phyloP scores from a whole-genome alignment of 2,329 filamentous ascomycete species.

The Drechslerella dactyloides region DNA sequence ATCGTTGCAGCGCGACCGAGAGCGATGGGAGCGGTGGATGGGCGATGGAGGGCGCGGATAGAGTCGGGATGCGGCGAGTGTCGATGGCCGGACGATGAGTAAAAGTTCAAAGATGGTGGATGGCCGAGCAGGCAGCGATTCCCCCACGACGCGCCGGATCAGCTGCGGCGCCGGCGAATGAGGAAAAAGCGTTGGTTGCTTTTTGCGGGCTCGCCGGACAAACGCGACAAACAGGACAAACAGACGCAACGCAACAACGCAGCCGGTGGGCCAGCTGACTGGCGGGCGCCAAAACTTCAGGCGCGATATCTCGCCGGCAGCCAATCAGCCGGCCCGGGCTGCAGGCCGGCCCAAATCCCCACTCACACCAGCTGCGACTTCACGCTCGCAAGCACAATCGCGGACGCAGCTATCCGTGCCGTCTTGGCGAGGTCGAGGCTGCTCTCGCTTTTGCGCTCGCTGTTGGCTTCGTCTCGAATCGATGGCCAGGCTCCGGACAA shows the following conservation, averaged over 20 bases:
- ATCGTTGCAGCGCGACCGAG: constrained; percentile 60
- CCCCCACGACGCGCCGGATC: constrained; percentile 28
- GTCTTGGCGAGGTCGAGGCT: constrained; percentile 10
- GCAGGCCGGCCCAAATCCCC: not conserved
- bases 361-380: constrained; percentile 2
- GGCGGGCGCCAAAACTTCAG: constrained; percentile 10
- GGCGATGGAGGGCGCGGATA: constrained; percentile 2
- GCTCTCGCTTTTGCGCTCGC: not conserved
- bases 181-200: not conserved
- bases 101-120: too few relatives aligned
- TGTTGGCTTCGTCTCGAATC: not conserved
- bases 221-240: too few relatives aligned
- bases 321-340: constrained; percentile 8
- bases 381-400: constrained; percentile 25
- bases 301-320: constrained; percentile 9
- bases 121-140: constrained; percentile 14
- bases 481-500: too few relatives aligned
- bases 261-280: not conserved
- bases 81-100: too few relatives aligned
- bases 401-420: constrained; percentile 51
- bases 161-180: constrained; percentile 12
- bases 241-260: not conserved
- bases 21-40: not conserved
- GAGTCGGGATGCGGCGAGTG: too few relatives aligned
- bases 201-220: not conserved